Evolutionary conservation across 106 monocot species (phyloP).

Genomic region (Phalaenopsis equestris): DNA sequence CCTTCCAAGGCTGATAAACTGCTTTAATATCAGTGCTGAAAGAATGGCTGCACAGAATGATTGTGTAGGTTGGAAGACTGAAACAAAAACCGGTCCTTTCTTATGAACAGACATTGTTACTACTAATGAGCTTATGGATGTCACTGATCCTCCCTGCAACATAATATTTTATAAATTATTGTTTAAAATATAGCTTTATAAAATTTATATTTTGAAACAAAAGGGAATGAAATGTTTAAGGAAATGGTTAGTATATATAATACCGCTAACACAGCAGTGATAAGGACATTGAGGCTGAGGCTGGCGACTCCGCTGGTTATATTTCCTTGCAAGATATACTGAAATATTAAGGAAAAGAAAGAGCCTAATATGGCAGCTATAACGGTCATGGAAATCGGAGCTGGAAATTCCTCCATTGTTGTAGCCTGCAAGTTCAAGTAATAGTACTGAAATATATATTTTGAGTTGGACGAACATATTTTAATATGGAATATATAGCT

Average conservation of each 20-base stretch:
- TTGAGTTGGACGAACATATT: too few species aligned
- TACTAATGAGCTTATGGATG: slow-evolving; percentile 11
- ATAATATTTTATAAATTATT: not conserved
- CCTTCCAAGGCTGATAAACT: slow-evolving; percentile 31
- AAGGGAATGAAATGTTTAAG: not conserved
- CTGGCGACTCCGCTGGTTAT: slow-evolving; percentile 18
- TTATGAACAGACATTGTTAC: slow-evolving; percentile 36
- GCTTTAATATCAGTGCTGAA: slow-evolving; percentile 22
- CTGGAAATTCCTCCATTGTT: slow-evolving; percentile 45
- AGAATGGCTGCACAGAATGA: slow-evolving; percentile 36
- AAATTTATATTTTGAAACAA: too few species aligned
- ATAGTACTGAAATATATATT: too few species aligned
- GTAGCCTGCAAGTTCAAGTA: slow-evolving; percentile 35
- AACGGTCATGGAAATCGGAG: slow-evolving; percentile 38
- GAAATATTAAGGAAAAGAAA: slow-evolving; percentile 21
- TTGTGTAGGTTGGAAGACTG: slow-evolving; percentile 39
- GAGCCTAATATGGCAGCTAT: slow-evolving; percentile 30
- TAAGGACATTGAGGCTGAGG: slow-evolving; percentile 13
- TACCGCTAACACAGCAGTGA: slow-evolving; percentile 33
- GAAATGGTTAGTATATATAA: not conserved
- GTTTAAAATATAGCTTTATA: too few species aligned
- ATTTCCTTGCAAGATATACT: slow-evolving; percentile 31
- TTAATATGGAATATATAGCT: too few species aligned
- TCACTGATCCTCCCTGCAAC: slow-evolving; percentile 23
- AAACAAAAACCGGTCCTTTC: slow-evolving; percentile 45